Conservation (phyloP, 2,329 filamentous ascomycete genomes). For the Fusarium sp. region DNA sequence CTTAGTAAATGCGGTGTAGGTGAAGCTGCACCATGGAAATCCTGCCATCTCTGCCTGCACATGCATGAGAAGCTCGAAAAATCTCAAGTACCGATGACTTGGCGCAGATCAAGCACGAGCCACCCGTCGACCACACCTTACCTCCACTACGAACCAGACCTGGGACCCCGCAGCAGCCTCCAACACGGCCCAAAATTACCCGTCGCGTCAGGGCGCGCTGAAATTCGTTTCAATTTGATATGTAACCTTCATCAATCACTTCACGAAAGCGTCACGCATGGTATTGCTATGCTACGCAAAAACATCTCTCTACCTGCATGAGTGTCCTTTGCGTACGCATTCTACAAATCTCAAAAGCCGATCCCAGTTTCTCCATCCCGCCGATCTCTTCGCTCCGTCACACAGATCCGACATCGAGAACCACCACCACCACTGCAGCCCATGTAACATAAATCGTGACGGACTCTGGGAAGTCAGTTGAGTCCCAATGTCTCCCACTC, state of each 20-base stretch:
- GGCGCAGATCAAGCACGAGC: constrained; percentile 37
- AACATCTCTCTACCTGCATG: background rate
- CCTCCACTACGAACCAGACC: constrained; percentile 13
- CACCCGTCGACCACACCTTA: constrained; percentile 18
- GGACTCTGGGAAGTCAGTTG: constrained; percentile 34
- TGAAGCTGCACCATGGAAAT: background rate
- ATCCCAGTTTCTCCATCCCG: background rate
- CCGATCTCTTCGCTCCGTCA: constrained; percentile 6
- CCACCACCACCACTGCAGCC: constrained; percentile 15
- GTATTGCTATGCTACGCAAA: background rate
- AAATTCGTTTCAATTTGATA: constrained; percentile 20
- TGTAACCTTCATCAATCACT: background rate
- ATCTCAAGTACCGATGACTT: constrained; percentile 32
- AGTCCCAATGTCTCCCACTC: constrained; percentile 47
- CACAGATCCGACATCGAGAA: constrained; percentile 16
- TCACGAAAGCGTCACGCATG: constrained; percentile 9
- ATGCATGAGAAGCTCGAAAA: constrained; percentile 10
- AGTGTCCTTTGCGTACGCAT: background rate
- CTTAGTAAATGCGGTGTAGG: background rate
- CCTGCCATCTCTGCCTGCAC: constrained; percentile 7
- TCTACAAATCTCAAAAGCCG: background rate
- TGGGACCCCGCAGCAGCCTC: constrained; percentile 42
- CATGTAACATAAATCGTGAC: constrained; percentile 43
- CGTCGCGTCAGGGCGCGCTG: constrained; percentile 34
- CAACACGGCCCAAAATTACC: constrained; percentile 41